Percentiles rank a stretch among this genome's conserved stretches.
phyloP scores from a whole-genome alignment of 768 basidiomycete genomes.

The Auricularia auricula-judae region DNA sequence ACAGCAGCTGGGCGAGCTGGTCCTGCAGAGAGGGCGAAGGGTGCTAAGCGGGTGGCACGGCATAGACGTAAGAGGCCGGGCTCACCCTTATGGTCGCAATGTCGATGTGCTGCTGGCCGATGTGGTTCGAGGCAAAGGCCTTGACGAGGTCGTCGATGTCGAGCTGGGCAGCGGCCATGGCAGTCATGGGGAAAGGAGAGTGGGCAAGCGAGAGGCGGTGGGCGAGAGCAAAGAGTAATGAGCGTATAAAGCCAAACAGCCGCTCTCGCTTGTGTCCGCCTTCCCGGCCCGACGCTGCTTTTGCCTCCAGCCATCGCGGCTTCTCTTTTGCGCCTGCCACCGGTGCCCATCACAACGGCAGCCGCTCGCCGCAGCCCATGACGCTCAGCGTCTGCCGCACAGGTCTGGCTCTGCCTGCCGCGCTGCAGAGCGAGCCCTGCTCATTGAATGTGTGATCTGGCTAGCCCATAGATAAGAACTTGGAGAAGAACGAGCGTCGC shows the following conservation, averaged over 20 bases:
- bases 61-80: neutral
- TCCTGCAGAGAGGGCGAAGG: neutral
- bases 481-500: too few species aligned
- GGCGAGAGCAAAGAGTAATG: neutral
- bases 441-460: too few species aligned
- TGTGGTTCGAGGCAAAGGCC: neutral
- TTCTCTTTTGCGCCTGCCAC: neutral
- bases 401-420: too few species aligned
- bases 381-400: too few species aligned
- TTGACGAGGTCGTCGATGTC: conserved; percentile 1
- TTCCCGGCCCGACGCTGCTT: neutral
- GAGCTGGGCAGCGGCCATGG: neutral
- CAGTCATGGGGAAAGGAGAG: neutral
- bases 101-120: neutral
- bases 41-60: neutral
- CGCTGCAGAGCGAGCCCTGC: too few species aligned
- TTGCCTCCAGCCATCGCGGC: neutral
- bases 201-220: neutral
- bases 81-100: neutral
- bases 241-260: neutral
- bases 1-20: conserved; percentile 1
- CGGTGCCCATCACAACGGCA: too few species aligned
- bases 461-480: too few species aligned
- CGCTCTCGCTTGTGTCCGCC: neutral
- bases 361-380: too few species aligned